Percentiles rank a stretch among this genome's conserved stretches.
Conservation (phyloP, 495 filamentous ascomycete genomes). For the Penicillium arizonense region DNA sequence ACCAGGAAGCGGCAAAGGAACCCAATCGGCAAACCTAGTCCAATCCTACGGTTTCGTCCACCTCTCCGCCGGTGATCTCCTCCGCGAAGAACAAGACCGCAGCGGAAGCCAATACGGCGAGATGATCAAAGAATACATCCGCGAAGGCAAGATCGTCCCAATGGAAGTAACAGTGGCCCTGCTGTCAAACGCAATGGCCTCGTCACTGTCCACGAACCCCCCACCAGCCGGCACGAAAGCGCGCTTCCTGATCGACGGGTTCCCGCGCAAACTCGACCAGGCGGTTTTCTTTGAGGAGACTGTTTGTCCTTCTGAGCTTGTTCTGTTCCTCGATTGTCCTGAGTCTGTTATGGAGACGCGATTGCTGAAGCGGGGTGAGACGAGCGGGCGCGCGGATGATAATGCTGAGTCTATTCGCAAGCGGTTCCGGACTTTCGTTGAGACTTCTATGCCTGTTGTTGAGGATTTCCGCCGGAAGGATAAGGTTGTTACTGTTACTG, state of each 20-base stretch:
- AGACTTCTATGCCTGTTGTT: conserved; percentile 97
- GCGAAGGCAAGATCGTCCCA: conserved; percentile 90
- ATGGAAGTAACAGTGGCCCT: conserved; percentile 97
- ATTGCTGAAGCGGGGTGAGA: conserved; percentile 86
- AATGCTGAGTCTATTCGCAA: conserved; percentile 95
- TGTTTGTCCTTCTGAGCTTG: conserved; percentile 78
- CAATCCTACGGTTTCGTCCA: conserved; percentile 89
- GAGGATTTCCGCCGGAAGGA: conserved; percentile 73
- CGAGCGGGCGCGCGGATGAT: conserved; percentile 85
- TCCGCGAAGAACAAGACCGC: conserved; percentile 89
- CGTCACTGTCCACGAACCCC: conserved; percentile 41
- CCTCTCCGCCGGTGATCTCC: conserved; percentile 88
- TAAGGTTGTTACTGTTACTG: conserved; percentile 75
- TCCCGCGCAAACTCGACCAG: conserved; percentile 97
- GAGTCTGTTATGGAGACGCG: conserved; percentile 83
- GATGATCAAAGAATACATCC: conserved; percentile 87
- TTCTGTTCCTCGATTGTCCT: conserved; percentile 88
- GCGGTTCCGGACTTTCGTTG: conserved; percentile 87
- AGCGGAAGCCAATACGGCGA: conserved; percentile 81
- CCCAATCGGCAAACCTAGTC: conserved; percentile 86
- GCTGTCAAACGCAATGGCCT: conserved; percentile 88
- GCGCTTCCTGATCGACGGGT: conserved; percentile 88
- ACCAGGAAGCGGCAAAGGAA: conserved; percentile 57
- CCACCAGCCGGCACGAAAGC: conserved; percentile 27
- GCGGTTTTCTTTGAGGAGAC: conserved; percentile 87